These are phyloP conservation scores for Sanghuangporus weigelae DNA, from an alignment of 1,284 basidiomycete genomes.

Conservation along the genomic window DNA sequence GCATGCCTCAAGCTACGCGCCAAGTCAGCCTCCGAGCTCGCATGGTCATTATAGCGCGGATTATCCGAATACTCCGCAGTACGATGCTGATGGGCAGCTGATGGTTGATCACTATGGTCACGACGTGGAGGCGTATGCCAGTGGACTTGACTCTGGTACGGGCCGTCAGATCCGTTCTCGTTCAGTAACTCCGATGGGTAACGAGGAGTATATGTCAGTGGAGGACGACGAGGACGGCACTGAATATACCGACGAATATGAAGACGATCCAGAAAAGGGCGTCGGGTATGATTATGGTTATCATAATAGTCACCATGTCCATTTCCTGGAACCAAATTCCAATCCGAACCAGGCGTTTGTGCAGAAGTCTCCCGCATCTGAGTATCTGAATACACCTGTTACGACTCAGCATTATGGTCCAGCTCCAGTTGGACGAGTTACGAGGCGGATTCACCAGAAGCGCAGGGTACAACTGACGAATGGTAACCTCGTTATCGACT, in stretches of 20 bases:
- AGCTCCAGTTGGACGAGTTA: conserved; percentile 73
- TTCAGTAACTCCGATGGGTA: conserved; percentile 68
- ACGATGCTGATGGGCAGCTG: conserved; percentile 11
- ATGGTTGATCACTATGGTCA: conserved; percentile 33
- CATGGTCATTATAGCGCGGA: conserved; percentile 6
- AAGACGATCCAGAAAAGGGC: conserved; percentile 30
- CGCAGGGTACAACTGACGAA: conserved; percentile 70
- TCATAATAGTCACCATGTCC: conserved; percentile 15
- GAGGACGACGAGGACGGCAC: conserved; percentile 43
- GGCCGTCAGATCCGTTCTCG: conserved; percentile 53
- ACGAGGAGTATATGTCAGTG: conserved; percentile 60
- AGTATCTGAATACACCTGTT: conserved; percentile 35
- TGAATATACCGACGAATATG: conserved; percentile 30
- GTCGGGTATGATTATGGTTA: conserved; percentile 22
- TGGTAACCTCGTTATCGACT: conserved; percentile 83
- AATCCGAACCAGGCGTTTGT: neutral
- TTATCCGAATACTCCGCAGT: conserved; percentile 1
- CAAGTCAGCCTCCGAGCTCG: conserved; percentile 18
- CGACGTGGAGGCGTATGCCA: conserved; percentile 62
- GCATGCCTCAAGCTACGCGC: conserved; percentile 17
- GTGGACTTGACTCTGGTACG: conserved; percentile 48
- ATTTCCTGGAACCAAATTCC: conserved; percentile 9
- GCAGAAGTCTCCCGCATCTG: conserved; percentile 31
- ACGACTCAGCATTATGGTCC: conserved; percentile 84
- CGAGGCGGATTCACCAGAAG: conserved; percentile 69